phyloP scores from a whole-genome alignment of 2,329 filamentous ascomycete genomes.

The Hypoxylon sp. region DNA sequence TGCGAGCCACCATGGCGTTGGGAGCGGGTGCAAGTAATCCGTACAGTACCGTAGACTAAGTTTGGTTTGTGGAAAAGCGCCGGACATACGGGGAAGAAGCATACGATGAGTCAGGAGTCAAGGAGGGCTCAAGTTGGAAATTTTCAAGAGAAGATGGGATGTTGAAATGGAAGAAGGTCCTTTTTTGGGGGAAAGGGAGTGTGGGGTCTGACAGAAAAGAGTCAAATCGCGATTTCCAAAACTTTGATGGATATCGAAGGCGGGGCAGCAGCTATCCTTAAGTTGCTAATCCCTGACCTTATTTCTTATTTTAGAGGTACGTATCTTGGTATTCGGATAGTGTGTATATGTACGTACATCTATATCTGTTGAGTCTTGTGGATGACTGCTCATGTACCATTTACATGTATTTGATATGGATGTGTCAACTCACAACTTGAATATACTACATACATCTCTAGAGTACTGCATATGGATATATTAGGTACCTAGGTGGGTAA shows the following conservation, averaged over 20 bases:
- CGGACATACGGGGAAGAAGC: slow-evolving; percentile 26
- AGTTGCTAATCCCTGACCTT: slow-evolving; percentile 29
- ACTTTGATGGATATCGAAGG: slow-evolving; percentile 22
- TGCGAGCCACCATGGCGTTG: slow-evolving; percentile 23
- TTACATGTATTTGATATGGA: slow-evolving; percentile 21
- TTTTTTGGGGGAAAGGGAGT: slow-evolving; percentile 30
- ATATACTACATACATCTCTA: slow-evolving; percentile 13
- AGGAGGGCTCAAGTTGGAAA: slow-evolving; percentile 2
- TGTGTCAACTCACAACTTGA: slow-evolving; percentile 6
- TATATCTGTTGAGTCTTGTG: slow-evolving; percentile 20
- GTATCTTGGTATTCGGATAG: neutral
- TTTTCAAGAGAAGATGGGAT: slow-evolving; percentile 9
- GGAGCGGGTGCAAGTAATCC: slow-evolving; percentile 5
- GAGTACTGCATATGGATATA: slow-evolving; percentile 1
- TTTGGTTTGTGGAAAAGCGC: slow-evolving; percentile 16
- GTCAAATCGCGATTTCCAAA: slow-evolving; percentile 39
- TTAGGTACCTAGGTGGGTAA: slow-evolving; percentile 8
- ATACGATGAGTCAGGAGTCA: slow-evolving; percentile 34
- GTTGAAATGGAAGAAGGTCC: slow-evolving; percentile 25
- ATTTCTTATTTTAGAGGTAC: slow-evolving; percentile 19
- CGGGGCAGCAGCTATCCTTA: slow-evolving; percentile 34
- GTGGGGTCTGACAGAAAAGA: slow-evolving; percentile 33
- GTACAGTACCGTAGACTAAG: slow-evolving; percentile 7
- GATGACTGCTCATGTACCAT: slow-evolving; percentile 1
- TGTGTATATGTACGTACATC: neutral